Base-by-base conservation (phyloP, 208 protist genomes). In the Spongospora subterranea region DNA sequence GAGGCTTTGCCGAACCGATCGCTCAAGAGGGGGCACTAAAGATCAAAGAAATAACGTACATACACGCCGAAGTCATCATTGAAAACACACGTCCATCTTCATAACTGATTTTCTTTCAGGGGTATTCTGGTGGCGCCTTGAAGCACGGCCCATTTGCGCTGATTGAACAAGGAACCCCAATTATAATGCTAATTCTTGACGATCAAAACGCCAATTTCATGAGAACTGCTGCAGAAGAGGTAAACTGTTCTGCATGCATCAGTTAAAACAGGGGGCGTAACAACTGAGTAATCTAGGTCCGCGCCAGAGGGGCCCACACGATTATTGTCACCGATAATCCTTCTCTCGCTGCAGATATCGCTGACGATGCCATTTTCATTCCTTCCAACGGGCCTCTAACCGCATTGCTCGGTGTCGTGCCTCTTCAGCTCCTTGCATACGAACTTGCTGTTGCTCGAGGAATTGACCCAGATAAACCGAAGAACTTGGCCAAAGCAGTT, bases 1-100 rank as follows among this genome's bases (percentile, higher is more conserved):
- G 92, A 35, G 93, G 94, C 45, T 91, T 91, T 0, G 88, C 89
- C 1, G 89, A 93, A 38, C 92, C 93, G 38, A 95, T 94, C 0
- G 94, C 94, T 32, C 45, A 76, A 45, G 91, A 93, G 45, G 66
- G 32, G 29, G 54, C 91, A 0, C 20, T 92, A 11, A 93, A 93
- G 64, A 89, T 93, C n/a, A 93, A 93, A 43, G 89, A 92, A 50
- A 39, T 93, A 0, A 89, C 89, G 24, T 92, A 92, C 24, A 64
- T 92, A 0, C 54, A 93, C 45, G 46, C 91, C 0, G 89, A 92
- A 60, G 50, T 60, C 6, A 29, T 6, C 13, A 60, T 60, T 6
- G 13, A 29, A 6, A 29, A 6, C 24, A 6, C 24, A 24, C 24
- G 50, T 60, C 13, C 50, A 60, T 60, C 6, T 29, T 29, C 13